Evolutionary conservation across 768 basidiomycete genomes (phyloP).

Genomic region (Boletus insuetus): DNA sequence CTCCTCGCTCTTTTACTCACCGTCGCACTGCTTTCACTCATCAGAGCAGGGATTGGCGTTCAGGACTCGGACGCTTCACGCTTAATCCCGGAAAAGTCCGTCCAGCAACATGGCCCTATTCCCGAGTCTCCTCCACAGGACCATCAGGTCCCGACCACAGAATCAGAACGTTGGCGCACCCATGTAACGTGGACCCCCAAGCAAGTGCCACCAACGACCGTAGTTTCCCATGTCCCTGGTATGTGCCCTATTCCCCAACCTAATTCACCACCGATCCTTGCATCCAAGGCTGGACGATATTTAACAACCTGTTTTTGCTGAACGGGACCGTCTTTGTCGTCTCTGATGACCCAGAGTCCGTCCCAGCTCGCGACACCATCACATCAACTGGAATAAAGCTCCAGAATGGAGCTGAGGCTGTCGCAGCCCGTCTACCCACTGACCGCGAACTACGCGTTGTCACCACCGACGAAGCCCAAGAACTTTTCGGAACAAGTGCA

Average conservation of each 20-base stretch:
- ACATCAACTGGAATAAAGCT: slow-evolving; percentile 69
- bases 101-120: not conserved
- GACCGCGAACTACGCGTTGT: slow-evolving; percentile 80
- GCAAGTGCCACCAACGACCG: slow-evolving; percentile 54
- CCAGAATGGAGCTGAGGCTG: slow-evolving; percentile 51
- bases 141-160: slow-evolving; percentile 4
- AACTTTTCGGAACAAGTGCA: slow-evolving; percentile 70
- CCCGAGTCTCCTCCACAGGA: slow-evolving; percentile 1
- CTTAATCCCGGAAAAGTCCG: slow-evolving; percentile 5
- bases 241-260: not conserved
- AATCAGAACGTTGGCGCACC: slow-evolving; percentile 29
- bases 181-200: slow-evolving; percentile 39
- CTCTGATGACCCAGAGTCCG: slow-evolving; percentile 58
- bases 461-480: slow-evolving; percentile 59
- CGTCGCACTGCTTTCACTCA: slow-evolving; percentile 48
- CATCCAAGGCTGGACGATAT: slow-evolving; percentile 80
- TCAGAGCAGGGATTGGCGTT: slow-evolving; percentile 20
- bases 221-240: slow-evolving; percentile 80
- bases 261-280: not conserved
- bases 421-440: slow-evolving; percentile 62
- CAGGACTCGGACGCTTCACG: slow-evolving; percentile 1
- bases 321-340: slow-evolving; percentile 86
- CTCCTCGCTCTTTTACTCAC: slow-evolving; percentile 46
- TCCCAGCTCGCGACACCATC: slow-evolving; percentile 68
- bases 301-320: slow-evolving; percentile 77